Evolutionary conservation across 768 basidiomycete genomes (phyloP).

Genomic region (Royoungia palumana): DNA sequence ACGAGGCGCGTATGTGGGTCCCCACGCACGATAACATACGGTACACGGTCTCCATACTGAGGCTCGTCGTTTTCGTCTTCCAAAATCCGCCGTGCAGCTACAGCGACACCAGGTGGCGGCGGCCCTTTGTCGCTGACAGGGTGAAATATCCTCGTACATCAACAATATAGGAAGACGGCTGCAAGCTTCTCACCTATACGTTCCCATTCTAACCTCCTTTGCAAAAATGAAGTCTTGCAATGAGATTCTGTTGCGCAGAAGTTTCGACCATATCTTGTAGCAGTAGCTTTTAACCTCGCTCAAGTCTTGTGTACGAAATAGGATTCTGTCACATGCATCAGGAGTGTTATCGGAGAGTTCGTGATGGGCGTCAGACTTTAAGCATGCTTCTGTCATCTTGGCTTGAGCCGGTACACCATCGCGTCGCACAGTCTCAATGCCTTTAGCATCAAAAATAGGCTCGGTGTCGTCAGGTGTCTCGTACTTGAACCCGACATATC

Average conservation of each 20-base stretch:
- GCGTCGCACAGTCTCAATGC: slow-evolving; percentile 93
- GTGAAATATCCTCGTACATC: too few relatives aligned
- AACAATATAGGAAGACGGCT: too few relatives aligned
- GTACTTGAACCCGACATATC: slow-evolving; percentile 97
- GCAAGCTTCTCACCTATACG: slow-evolving; percentile 63
- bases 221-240: slow-evolving; percentile 95
- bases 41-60: slow-evolving; percentile 91
- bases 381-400: slow-evolving; percentile 86
- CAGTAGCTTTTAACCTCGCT: slow-evolving; percentile 90
- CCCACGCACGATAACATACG: slow-evolving; percentile 80
- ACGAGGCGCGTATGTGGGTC: slow-evolving; percentile 62
- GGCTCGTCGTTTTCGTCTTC: slow-evolving; percentile 79
- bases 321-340: slow-evolving; percentile 51
- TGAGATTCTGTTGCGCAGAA: slow-evolving; percentile 75
- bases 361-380: slow-evolving; percentile 57
- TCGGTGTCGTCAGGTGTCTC: slow-evolving; percentile 77
- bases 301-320: slow-evolving; percentile 88
- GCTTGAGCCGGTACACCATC: slow-evolving; percentile 89
- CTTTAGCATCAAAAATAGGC: slow-evolving; percentile 92
- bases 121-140: slow-evolving; percentile 66
- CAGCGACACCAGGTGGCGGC: slow-evolving; percentile 89
- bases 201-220: slow-evolving; percentile 90
- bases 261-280: slow-evolving; percentile 75
- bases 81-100: slow-evolving; percentile 73
- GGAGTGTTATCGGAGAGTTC: not conserved